phyloP scores from a whole-genome alignment of 2,329 filamentous ascomycete species.

The Epichloe gansuensis region DNA sequence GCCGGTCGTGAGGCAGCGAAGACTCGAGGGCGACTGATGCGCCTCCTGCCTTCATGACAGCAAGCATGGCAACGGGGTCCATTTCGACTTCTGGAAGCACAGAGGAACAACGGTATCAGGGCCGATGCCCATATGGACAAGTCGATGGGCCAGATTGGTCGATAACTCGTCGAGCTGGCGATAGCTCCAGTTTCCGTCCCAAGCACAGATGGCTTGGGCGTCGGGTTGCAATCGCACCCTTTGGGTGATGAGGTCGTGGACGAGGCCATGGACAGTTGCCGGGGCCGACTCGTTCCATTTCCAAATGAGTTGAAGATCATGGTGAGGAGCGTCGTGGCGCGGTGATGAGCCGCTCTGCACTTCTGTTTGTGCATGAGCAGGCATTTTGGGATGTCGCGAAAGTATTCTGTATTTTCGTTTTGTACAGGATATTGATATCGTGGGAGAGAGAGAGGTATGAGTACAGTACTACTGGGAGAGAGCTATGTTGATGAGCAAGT shows the following conservation, averaged over 20 bases:
- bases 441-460: too few species aligned
- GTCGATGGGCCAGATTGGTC: constrained; percentile 5
- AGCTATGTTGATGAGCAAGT: too few species aligned
- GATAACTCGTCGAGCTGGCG: constrained; percentile 9
- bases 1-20: constrained; percentile 8
- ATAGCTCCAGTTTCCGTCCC: constrained; percentile 16
- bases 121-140: constrained; percentile 1
- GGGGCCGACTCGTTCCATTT: constrained; percentile 11
- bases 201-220: constrained; percentile 11
- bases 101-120: constrained; percentile 3
- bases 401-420: too few species aligned
- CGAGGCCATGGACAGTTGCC: constrained; percentile 2
- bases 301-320: constrained; percentile 6
- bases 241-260: constrained; percentile 13
- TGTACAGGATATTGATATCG: too few species aligned
- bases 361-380: background rate
- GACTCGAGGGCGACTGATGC: constrained; percentile 8
- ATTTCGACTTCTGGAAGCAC: constrained; percentile 6
- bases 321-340: background rate
- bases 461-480: too few species aligned
- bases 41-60: constrained; percentile 2
- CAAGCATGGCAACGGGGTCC: constrained; percentile 6
- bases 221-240: constrained; percentile 5
- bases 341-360: background rate
- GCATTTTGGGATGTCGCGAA: background rate